phyloP scores from a whole-genome alignment of 768 basidiomycete genomes.

The Pleurotus pulmonarius region DNA sequence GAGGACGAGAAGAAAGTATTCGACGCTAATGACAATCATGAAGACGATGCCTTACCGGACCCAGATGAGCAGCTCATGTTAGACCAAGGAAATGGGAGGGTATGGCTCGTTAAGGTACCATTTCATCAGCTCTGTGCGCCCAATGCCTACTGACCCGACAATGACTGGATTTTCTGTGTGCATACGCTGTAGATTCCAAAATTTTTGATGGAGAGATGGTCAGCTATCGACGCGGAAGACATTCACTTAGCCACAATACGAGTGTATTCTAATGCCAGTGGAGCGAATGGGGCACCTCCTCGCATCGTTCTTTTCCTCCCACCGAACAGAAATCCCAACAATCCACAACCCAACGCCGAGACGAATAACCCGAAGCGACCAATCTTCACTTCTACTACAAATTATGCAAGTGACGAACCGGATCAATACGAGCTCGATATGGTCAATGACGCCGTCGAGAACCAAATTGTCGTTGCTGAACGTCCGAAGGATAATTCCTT shows the following conservation, averaged over 20 bases:
- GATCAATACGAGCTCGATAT: constrained; percentile 87
- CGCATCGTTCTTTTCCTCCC: constrained; percentile 69
- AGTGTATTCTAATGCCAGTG: constrained; percentile 56
- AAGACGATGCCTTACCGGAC: constrained; percentile 68
- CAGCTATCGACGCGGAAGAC: constrained; percentile 67
- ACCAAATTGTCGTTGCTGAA: constrained; percentile 83
- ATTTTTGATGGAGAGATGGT: constrained; percentile 84
- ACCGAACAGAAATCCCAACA: constrained; percentile 45
- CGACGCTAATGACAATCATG: constrained; percentile 46
- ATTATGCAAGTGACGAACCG: constrained; percentile 34
- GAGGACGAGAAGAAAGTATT: constrained; percentile 76
- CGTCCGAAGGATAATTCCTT: constrained; percentile 62
- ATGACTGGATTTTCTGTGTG: no score
- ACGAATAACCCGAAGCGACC: constrained; percentile 30
- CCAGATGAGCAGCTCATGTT: constrained; percentile 83
- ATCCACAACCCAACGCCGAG: constrained; percentile 8
- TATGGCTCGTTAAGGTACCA: constrained; percentile 82
- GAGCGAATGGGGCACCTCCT: constrained; percentile 42
- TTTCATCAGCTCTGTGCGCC: constrained; percentile 14
- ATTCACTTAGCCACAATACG: constrained; percentile 82
- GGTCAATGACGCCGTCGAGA: constrained; percentile 80
- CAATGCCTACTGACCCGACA: not conserved
- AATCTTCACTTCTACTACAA: constrained; percentile 28
- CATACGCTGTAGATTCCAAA: constrained; percentile 63
- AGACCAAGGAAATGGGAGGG: constrained; percentile 66